These are phyloP conservation scores for Panellus pusillus DNA, from an alignment of 768 basidiomycete species.

Conservation along the genomic window DNA sequence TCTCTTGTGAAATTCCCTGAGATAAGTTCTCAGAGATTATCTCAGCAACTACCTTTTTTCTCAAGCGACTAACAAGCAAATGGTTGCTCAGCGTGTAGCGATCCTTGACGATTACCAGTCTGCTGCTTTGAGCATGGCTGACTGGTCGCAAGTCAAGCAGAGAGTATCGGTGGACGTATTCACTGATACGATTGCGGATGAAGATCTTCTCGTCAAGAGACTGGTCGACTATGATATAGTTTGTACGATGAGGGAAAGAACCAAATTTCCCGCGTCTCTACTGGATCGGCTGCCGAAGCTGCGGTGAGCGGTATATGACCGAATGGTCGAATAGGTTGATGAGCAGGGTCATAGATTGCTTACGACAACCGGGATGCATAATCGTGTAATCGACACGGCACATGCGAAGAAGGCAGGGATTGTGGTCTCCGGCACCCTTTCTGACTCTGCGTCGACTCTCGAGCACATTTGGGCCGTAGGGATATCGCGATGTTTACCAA, in stretches of 20 bases:
- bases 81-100: constrained; percentile 36
- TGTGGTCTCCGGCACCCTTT: constrained; percentile 49
- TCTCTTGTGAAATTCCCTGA: not conserved
- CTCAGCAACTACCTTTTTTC: not conserved
- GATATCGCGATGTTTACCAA: not conserved
- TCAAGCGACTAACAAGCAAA: not conserved
- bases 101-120: constrained; percentile 65
- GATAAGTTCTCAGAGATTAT: constrained; percentile 9
- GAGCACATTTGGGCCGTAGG: constrained; percentile 67
- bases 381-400: constrained; percentile 49
- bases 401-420: constrained; percentile 51
- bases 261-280: constrained; percentile 50
- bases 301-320: constrained; percentile 29
- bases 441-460: constrained; percentile 47
- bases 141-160: constrained; percentile 50
- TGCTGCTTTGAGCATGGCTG: constrained; percentile 49
- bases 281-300: constrained; percentile 60
- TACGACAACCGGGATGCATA: constrained; percentile 54
- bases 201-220: constrained; percentile 48
- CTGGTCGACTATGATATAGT: constrained; percentile 55
- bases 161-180: constrained; percentile 44
- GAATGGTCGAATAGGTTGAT: not conserved
- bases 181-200: constrained; percentile 51
- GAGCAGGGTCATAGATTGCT: constrained; percentile 38
- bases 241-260: constrained; percentile 68